phyloP scores from a whole-genome alignment of 345 rosid species.

The Eucalyptus pauciflora region DNA sequence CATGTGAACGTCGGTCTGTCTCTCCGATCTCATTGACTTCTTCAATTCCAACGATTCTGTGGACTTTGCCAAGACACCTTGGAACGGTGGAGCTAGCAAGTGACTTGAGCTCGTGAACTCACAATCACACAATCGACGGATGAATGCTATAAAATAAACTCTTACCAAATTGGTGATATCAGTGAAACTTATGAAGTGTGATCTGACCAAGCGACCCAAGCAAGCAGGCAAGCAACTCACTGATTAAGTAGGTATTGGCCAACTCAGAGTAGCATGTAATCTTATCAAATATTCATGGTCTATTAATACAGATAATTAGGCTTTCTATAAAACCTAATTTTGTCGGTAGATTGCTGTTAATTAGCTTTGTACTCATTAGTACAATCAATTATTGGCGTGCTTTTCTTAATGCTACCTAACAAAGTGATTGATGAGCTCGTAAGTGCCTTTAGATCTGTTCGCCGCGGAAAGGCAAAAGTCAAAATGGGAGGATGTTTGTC shows the following conservation, averaged over 20 bases:
- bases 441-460: not conserved
- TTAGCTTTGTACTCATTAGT: not conserved
- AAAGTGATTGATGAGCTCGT: not conserved
- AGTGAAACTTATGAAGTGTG: not conserved
- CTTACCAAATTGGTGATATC: not conserved
- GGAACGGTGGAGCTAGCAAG: not conserved
- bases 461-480: not conserved
- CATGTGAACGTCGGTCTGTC: not conserved
- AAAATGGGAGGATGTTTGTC: not conserved
- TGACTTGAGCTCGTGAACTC: not conserved
- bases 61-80: not conserved
- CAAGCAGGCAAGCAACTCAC: not conserved
- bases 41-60: not conserved
- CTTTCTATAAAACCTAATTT: not conserved
- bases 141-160: too few relatives aligned
- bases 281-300: not conserved
- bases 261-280: not conserved
- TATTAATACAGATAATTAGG: not conserved
- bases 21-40: not conserved
- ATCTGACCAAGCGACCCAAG: not conserved
- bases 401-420: not conserved
- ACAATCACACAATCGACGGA: not conserved
- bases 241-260: not conserved
- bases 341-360: not conserved
- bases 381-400: not conserved